Evolutionary conservation across 768 basidiomycete species (phyloP).

Genomic region (Asterophora lycoperdoides): DNA sequence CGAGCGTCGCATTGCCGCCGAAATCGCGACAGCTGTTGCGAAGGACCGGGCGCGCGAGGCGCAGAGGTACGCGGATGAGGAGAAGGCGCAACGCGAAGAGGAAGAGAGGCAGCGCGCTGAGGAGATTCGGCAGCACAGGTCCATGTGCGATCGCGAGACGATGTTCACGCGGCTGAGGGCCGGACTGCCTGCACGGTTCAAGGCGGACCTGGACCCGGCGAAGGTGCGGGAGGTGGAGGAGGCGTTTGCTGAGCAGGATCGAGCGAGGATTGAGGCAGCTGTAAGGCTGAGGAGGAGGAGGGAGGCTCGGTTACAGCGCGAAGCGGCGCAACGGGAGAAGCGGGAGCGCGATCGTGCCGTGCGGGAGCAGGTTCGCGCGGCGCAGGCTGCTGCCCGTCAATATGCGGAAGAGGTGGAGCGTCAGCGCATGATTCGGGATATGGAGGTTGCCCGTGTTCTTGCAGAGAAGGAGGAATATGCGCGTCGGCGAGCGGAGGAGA

Average conservation of each 20-base stretch:
- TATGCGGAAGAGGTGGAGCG: slow-evolving; percentile 6
- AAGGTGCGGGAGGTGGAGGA: not conserved
- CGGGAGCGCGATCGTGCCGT: too few species aligned
- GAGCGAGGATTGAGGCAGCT: too few species aligned
- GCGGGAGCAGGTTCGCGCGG: too few species aligned
- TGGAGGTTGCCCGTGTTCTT: too few species aligned
- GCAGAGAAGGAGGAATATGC: too few species aligned
- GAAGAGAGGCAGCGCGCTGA: slow-evolving; percentile 1
- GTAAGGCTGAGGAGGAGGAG: not conserved
- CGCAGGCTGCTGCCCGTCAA: too few species aligned
- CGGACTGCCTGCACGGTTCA: not conserved
- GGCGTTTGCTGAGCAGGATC: too few species aligned
- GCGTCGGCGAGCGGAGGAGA: not conserved
- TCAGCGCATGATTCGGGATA: not conserved
- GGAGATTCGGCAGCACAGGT: not conserved
- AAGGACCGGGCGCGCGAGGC: not conserved
- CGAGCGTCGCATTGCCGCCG: not conserved
- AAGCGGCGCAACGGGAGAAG: too few species aligned
- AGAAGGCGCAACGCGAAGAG: slow-evolving; percentile 1
- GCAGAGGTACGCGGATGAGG: not conserved
- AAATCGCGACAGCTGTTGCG: not conserved
- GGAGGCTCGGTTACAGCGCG: too few species aligned
- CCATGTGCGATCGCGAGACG: not conserved
- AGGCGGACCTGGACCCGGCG: not conserved
- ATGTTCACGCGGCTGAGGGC: not conserved